These are phyloP conservation scores for Allium cepa DNA, from an alignment of 106 monocot species.

Conservation along the genomic window DNA sequence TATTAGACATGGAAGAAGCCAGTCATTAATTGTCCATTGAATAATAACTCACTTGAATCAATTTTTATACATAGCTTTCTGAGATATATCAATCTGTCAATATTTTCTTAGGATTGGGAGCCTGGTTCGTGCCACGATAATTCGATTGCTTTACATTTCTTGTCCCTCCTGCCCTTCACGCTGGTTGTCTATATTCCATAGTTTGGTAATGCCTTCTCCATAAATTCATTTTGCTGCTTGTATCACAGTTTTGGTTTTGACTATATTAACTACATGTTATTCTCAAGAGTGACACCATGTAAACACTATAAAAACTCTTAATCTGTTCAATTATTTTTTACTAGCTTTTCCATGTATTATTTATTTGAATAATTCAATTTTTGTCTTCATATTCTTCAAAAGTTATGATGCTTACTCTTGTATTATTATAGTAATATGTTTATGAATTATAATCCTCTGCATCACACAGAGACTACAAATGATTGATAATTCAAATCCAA, in stretches of 20 bases:
- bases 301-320: neutral
- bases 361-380: neutral
- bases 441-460: no score
- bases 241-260: no score
- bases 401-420: no score
- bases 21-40: no score
- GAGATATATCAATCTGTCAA: neutral
- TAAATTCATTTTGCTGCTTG: neutral
- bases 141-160: constrained; percentile 66
- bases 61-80: no score
- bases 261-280: no score
- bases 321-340: constrained; percentile 1
- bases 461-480: no score
- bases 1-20: no score
- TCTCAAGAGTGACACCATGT: neutral
- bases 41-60: no score
- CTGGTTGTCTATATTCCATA: constrained; percentile 68
- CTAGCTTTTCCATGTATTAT: neutral
- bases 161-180: constrained; percentile 79
- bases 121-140: constrained; percentile 77
- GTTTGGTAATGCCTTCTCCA: constrained; percentile 40
- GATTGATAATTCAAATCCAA: no score
- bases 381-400: no score
- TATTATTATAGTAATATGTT: no score
- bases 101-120: constrained; percentile 54